These are phyloP conservation scores for Trypanosoma brucei DNA, from an alignment of 208 protist species.

Conservation along the genomic window DNA sequence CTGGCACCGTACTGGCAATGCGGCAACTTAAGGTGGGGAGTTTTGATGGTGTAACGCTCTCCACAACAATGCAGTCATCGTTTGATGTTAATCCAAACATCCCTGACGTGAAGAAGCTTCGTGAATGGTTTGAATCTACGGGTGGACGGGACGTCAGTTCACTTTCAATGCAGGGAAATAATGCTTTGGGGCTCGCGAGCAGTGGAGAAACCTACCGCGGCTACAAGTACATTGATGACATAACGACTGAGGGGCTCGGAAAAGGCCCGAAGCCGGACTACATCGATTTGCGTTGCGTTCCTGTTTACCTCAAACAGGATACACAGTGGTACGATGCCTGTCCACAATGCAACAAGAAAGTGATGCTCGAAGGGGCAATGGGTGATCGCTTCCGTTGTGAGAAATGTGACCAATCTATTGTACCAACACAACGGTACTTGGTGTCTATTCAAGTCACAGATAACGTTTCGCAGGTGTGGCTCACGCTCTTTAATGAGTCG, in stretches of 20 bases:
- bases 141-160: slow-evolving; percentile 75
- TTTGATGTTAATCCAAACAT: slow-evolving; percentile 82
- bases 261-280: slow-evolving; percentile 78
- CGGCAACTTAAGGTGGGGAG: slow-evolving; percentile 81
- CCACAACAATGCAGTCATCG: slow-evolving; percentile 74
- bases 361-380: slow-evolving; percentile 72
- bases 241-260: slow-evolving; percentile 68
- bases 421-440: slow-evolving; percentile 81
- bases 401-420: slow-evolving; percentile 79
- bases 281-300: slow-evolving; percentile 84
- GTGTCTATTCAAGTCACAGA: slow-evolving; percentile 85
- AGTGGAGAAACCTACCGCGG: slow-evolving; percentile 66
- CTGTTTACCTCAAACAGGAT: slow-evolving; percentile 89
- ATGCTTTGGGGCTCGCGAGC: slow-evolving; percentile 10
- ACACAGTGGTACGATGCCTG: slow-evolving; percentile 89
- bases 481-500: slow-evolving; percentile 89
- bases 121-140: slow-evolving; percentile 81
- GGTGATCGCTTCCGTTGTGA: slow-evolving; percentile 81
- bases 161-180: slow-evolving; percentile 51
- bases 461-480: slow-evolving; percentile 85
- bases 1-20: slow-evolving; percentile 77
- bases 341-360: slow-evolving; percentile 90
- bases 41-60: slow-evolving; percentile 85
- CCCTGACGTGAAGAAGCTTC: slow-evolving; percentile 79
- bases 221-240: slow-evolving; percentile 84